Evolutionary conservation across 768 basidiomycete species (phyloP).

Genomic region (Tubosaeta sp.): DNA sequence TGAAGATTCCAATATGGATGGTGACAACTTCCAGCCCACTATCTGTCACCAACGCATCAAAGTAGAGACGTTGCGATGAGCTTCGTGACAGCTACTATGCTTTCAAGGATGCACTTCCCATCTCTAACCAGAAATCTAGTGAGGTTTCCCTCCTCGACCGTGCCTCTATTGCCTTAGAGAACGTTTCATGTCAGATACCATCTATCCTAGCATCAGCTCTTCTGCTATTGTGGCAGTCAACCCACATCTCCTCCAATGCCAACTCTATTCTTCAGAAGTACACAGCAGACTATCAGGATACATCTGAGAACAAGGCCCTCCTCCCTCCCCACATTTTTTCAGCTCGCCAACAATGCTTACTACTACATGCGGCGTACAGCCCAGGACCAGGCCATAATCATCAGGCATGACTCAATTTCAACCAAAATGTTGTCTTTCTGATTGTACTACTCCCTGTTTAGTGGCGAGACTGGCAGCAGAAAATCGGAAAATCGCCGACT

Average conservation of each 20-base stretch:
- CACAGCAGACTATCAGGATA: conserved; percentile 80
- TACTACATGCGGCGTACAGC: conserved; percentile 93
- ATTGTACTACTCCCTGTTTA: conserved; percentile 32
- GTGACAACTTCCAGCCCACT: conserved; percentile 75
- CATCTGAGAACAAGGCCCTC: conserved; percentile 54
- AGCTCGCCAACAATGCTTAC: conserved; percentile 86
- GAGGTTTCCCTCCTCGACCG: conserved; percentile 92
- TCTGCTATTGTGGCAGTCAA: too few species aligned
- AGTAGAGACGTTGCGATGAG: conserved; percentile 88
- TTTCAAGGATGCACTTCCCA: conserved; percentile 87
- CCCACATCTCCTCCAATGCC: conserved; percentile 79
- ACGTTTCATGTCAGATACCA: too few species aligned
- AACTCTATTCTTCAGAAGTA: conserved; percentile 85
- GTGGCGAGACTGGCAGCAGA: conserved; percentile 85
- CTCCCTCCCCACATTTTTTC: conserved; percentile 90
- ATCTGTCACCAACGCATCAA: conserved; percentile 91
- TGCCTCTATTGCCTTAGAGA: conserved; percentile 74
- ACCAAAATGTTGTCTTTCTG: background rate
- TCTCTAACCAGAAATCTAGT: conserved; percentile 89
- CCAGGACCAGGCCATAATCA: conserved; percentile 86
- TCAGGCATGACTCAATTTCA: conserved; percentile 54
- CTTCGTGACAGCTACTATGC: conserved; percentile 87
- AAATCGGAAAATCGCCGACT: conserved; percentile 89
- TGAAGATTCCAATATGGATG: conserved; percentile 68
- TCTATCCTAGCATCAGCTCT: too few species aligned